Percentiles rank a stretch among this genome's conserved stretches.
These are phyloP conservation scores for Termitomyces sp. DNA, from an alignment of 768 basidiomycete genomes.

Conservation along the genomic window DNA sequence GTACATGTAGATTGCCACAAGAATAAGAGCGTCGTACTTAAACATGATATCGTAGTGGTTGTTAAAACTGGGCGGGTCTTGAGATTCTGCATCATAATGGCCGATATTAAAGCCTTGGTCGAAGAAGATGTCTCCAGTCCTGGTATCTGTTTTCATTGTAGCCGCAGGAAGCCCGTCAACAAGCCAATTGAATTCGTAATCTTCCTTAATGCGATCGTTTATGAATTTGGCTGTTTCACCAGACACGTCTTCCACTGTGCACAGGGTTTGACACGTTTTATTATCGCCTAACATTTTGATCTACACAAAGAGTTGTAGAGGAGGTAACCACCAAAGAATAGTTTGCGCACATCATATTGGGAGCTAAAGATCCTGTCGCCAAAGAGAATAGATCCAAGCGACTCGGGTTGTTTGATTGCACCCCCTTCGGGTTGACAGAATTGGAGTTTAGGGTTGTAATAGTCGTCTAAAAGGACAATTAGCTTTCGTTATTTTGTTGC, in stretches of 20 bases:
- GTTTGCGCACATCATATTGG: conserved; percentile 67
- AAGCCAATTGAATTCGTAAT: conserved; percentile 93
- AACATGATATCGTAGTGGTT: conserved; percentile 91
- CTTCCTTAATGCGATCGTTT: conserved; percentile 86
- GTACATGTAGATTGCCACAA: background rate
- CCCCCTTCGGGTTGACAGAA: conserved; percentile 83
- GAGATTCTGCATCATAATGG: conserved; percentile 52
- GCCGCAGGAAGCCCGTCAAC: conserved; percentile 92
- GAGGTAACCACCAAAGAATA: background rate
- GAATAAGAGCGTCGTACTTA: conserved; percentile 33
- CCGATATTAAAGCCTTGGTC: conserved; percentile 96
- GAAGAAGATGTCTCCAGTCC: conserved; percentile 81
- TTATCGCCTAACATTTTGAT: conserved; percentile 79
- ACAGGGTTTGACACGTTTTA: conserved; percentile 72
- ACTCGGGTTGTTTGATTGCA: conserved; percentile 71
- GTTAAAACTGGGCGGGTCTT: conserved; percentile 66
- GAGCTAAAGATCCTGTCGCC: conserved; percentile 94
- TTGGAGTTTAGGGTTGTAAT: conserved; percentile 80
- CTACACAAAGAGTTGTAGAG: conserved; percentile 27
- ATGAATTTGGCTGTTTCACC: conserved; percentile 81
- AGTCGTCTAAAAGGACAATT: conserved; percentile 64
- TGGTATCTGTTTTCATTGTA: conserved; percentile 81
- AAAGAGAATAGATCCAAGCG: conserved; percentile 90
- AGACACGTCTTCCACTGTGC: conserved; percentile 48
- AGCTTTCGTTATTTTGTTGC: background rate